Evolutionary conservation across 306 rosid species (phyloP), one percentile per base, ranked within the genome.

Genomic region (Quercus gilva): DNA sequence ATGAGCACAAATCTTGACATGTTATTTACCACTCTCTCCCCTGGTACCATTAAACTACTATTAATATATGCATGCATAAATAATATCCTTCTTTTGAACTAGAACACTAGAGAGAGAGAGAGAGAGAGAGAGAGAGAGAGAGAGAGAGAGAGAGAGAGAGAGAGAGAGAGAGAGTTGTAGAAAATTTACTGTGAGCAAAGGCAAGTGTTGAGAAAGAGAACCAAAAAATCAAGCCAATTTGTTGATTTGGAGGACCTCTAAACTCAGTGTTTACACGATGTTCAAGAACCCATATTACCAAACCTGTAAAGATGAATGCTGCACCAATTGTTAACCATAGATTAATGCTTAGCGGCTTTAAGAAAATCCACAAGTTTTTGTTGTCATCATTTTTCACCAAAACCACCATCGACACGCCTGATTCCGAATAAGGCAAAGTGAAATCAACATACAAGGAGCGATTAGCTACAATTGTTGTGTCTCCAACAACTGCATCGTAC

Each of bases 401-500:
- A 29, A 86, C 89, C 0, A 84, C 23, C 89, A 88, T 86, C 6
- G 82, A 59, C 67, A 88, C 81, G 2, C 85, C 87, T 19, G 87
- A 84, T 10, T 88, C 87, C 0, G 74, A 29, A 58, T 70, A 88
- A 2, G 90, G 87, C 73, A 86, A 28, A 1, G 90, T 79, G 25
- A 88, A 86, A 80, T 88, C 92, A 31, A 82, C 82, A 51, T 77
- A 69, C 1, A n/a, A 15, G 25, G 88, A 60, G 41, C 85, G 76
- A 33, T 72, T 53, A 7, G 88, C 80, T 15, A 84, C 73, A 45
- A 88, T 88, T 9, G 89, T 81, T 76, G 78, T 74, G 76, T 88
- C 91, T 28, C 88, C 91, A 4, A 88, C 86, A 14, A 79, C 82
- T 4, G 78, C 88, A 49, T 88, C 88, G 0, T 23, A 81, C 11